A percentile compares a stretch with the other conserved stretches of the same genome.
phyloP scores from a whole-genome alignment of 73 alveolate species.

The Symbiodinium pilosum region DNA sequence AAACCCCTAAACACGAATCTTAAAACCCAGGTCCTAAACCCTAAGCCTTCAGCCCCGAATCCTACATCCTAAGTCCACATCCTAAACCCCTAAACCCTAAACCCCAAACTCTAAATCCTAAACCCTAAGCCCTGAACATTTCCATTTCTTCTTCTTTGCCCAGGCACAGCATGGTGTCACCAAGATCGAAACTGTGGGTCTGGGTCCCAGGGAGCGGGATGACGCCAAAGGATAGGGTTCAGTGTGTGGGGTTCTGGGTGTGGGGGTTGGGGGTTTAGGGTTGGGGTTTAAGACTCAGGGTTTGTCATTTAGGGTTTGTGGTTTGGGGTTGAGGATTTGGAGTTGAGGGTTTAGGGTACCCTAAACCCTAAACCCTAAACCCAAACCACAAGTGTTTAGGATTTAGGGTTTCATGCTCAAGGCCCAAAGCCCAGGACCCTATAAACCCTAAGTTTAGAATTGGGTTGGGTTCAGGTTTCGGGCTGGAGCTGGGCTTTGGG shows the following conservation, averaged over 20 bases:
- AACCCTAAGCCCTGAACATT: not conserved
- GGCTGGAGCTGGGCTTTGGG: too few species aligned
- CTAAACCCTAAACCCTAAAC: too few species aligned
- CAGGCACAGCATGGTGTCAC: conserved; percentile 58
- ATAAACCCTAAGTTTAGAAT: too few species aligned
- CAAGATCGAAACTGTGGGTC: conserved; percentile 82
- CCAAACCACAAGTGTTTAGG: not conserved
- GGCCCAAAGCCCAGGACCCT: not conserved
- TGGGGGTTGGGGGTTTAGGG: too few species aligned
- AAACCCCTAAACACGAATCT: too few species aligned
- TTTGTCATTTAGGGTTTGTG: too few species aligned
- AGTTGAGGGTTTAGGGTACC: too few species aligned
- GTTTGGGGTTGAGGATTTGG: too few species aligned
- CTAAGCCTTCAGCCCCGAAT: not conserved
- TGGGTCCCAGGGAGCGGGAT: not conserved
- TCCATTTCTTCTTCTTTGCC: not conserved
- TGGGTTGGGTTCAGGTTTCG: too few species aligned
- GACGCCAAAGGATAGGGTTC: not conserved
- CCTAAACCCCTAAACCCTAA: too few species aligned
- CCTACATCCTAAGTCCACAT: not conserved
- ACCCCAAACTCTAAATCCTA: not conserved
- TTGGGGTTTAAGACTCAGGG: too few species aligned
- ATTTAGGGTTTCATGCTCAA: not conserved
- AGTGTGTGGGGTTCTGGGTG: not conserved
- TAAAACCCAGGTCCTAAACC: too few species aligned